Base-by-base conservation (phyloP, 495 filamentous ascomycete species). In the Hypoxylon trugodes region DNA sequence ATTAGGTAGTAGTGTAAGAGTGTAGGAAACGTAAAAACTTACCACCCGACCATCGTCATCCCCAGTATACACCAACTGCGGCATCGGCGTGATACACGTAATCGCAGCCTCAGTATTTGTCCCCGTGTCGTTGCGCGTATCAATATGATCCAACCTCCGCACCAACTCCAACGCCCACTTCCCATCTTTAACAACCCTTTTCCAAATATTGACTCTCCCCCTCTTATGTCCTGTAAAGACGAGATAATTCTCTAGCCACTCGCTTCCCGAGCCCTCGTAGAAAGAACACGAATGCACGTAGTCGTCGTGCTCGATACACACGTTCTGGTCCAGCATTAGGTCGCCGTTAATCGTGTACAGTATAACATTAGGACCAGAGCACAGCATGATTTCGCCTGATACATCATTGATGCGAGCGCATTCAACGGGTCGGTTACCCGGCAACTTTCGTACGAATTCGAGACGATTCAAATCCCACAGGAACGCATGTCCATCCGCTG, bases 391-490 rank as follows among this genome's bases (percentile, higher is more conserved):
- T 61, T 92, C 87, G 7, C 96, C 95, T 0, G 89, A 90, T 5
- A 92, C 88, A 66, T 96, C 92, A 71, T 96, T 96, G 68, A 98
- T 92, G 13, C 82, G 81, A 13, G 91, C 90, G 68, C 91, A 94
- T 78, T 93, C 81, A 0, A 85, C 76, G 0, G 73, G 69, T 4
- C 77, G 68, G 0, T 72, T 73, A 38, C 70, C 68, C 0, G 87
- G 82, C 22, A 98, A 79, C 66, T 89, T 86, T 16, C 93, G 87
- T 13, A 98, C 85, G 68, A 96, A 96, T 30, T 89, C 87, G 32
- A 90, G 84, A 7, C 91, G 87, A 73, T 98, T 98, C 13, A 98
- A 79, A 73, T 97, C 94, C 95, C 96, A 98, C 10, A 98, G 80
- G 52, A 96, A 83, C 30, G 94, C 87, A 38, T 89, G 85, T 1